Percentiles rank a stretch among this genome's conserved stretches.
These are phyloP conservation scores for Ophiorrhiza pumila DNA, from an alignment of 257 asterid species.

Conservation along the genomic window DNA sequence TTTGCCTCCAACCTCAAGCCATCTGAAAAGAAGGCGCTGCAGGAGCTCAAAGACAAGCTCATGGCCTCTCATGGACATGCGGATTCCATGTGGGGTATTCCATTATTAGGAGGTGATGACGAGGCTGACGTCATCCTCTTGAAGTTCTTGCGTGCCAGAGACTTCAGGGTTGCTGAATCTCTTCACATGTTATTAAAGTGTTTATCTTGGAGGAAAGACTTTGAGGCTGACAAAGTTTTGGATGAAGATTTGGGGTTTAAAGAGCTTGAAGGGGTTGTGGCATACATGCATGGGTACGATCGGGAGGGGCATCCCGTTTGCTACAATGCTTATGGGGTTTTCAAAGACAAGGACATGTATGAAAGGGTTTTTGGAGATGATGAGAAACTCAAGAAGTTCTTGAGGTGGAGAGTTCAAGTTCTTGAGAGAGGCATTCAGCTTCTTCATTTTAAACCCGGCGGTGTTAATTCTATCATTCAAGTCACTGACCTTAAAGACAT, in stretches of 20 bases:
- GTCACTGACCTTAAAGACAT: slow-evolving; percentile 74
- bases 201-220: slow-evolving; percentile 62
- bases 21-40: slow-evolving; percentile 65
- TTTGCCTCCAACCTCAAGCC: slow-evolving; percentile 55
- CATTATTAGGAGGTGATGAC: slow-evolving; percentile 39
- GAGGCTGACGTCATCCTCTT: slow-evolving; percentile 75
- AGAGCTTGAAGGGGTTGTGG: slow-evolving; percentile 79
- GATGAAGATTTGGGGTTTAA: slow-evolving; percentile 78
- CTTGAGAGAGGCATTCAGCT: slow-evolving; percentile 66
- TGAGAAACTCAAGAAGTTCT: slow-evolving; percentile 47
- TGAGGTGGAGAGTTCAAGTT: slow-evolving; percentile 75
- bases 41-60: slow-evolving; percentile 57
- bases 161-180: slow-evolving; percentile 57
- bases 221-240: slow-evolving; percentile 56
- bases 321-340: slow-evolving; percentile 84
- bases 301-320: slow-evolving; percentile 76
- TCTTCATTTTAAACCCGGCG: slow-evolving; percentile 75
- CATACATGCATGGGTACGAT: slow-evolving; percentile 66
- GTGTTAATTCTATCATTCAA: slow-evolving; percentile 65
- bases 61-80: slow-evolving; percentile 25
- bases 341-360: slow-evolving; percentile 65
- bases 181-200: slow-evolving; percentile 57
- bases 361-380: slow-evolving; percentile 64
- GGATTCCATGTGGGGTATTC: slow-evolving; percentile 69
- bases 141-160: slow-evolving; percentile 88